phyloP scores from a whole-genome alignment of 352 stramenopile species.

The Globisporangium okanoganense region DNA sequence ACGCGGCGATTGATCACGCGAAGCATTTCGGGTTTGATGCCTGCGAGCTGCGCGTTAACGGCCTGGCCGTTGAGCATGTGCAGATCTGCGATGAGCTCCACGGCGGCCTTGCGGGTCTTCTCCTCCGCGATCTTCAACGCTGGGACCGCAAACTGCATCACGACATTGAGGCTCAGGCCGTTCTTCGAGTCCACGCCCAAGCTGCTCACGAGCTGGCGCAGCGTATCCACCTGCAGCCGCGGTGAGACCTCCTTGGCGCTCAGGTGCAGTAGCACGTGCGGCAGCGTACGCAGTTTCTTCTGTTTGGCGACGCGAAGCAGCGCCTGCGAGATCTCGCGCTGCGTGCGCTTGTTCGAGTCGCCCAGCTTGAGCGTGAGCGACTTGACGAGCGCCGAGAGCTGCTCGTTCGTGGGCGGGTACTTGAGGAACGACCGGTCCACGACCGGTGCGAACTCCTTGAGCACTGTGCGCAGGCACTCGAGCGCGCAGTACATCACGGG shows the following conservation, averaged over 20 bases:
- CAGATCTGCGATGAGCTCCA: conserved; percentile 68
- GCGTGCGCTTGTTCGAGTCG: conserved; percentile 81
- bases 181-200: conserved; percentile 34
- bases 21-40: conserved; percentile 73
- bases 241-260: conserved; percentile 53
- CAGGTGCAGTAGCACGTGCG: conserved; percentile 58
- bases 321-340: conserved; percentile 59
- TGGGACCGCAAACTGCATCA: conserved; percentile 66
- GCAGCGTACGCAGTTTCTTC: conserved; percentile 52
- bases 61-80: conserved; percentile 33
- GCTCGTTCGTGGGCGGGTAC: conserved; percentile 44
- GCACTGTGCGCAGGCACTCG: conserved; percentile 60
- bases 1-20: conserved; percentile 69
- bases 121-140: conserved; percentile 75
- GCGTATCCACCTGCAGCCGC: conserved; percentile 49
- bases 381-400: conserved; percentile 48
- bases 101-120: conserved; percentile 64
- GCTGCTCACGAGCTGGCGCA: conserved; percentile 52
- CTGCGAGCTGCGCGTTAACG: conserved; percentile 36
- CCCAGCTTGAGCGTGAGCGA: conserved; percentile 58
- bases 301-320: conserved; percentile 59
- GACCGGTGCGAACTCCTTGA: conserved; percentile 59
- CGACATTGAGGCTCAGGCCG: conserved; percentile 47
- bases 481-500: conserved; percentile 83
- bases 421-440: conserved; percentile 40